A percentile compares a stretch with the other conserved stretches of the same genome.
Evolutionary conservation across 257 asterid species (phyloP).

Genomic region (Solanum ossicruentum): DNA sequence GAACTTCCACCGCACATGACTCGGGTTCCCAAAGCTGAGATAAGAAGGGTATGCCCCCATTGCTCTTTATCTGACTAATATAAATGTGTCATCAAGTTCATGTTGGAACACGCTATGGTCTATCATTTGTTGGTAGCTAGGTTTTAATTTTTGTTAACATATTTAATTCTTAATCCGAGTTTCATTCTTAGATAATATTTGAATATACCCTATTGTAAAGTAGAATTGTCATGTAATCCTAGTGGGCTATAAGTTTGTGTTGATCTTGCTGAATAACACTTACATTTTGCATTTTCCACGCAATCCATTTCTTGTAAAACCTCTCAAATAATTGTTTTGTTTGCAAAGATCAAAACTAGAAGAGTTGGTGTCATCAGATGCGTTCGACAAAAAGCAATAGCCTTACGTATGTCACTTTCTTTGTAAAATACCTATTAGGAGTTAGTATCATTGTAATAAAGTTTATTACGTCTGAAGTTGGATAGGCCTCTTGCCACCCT

Average conservation of each 20-base stretch:
- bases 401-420: neutral
- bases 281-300: neutral
- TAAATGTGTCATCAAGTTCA: neutral
- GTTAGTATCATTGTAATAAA: neutral
- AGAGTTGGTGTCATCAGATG: neutral
- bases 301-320: neutral
- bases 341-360: neutral
- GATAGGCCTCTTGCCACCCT: neutral
- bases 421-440: neutral
- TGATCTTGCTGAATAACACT: neutral
- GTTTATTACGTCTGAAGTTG: neutral
- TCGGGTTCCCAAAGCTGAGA: conserved; percentile 4
- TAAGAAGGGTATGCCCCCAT: conserved; percentile 1
- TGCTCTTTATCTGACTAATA: neutral
- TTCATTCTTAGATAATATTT: neutral
- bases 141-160: neutral
- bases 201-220: neutral
- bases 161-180: neutral
- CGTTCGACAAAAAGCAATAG: neutral
- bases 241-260: neutral
- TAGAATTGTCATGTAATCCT: neutral
- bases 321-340: neutral
- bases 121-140: neutral
- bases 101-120: neutral
- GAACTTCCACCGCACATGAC: conserved; percentile 12